phyloP scores from a whole-genome alignment of 352 stramenopile species.

The Phytophthora pini region DNA sequence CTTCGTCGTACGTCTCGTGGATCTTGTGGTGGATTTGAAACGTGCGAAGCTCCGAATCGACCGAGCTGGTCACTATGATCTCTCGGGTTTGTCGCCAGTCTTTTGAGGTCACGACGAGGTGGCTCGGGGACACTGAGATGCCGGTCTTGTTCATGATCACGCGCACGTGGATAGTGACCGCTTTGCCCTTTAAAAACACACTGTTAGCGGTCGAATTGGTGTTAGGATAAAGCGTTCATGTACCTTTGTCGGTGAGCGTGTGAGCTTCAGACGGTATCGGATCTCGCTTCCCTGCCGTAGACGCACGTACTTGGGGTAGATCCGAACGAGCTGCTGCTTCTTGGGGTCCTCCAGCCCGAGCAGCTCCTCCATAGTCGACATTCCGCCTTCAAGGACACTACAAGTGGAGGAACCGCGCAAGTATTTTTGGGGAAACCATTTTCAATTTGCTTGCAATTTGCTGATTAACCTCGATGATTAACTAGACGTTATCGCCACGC shows the following conservation, averaged over 20 bases:
- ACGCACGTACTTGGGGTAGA: slow-evolving; percentile 67
- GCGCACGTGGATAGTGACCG: slow-evolving; percentile 65
- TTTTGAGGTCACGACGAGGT: slow-evolving; percentile 61
- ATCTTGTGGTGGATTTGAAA: slow-evolving; percentile 84
- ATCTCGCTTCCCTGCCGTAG: slow-evolving; percentile 72
- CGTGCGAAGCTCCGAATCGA: slow-evolving; percentile 60
- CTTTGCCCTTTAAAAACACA: slow-evolving; percentile 41
- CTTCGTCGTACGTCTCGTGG: slow-evolving; percentile 55
- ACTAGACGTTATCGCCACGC: slow-evolving; percentile 37
- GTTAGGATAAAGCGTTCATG: too few relatives aligned
- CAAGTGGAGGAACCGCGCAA: not conserved
- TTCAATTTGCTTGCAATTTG: slow-evolving; percentile 10
- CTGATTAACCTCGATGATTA: too few relatives aligned
- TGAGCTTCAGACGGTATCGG: slow-evolving; percentile 64
- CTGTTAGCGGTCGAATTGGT: too few relatives aligned
- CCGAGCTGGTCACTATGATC: slow-evolving; percentile 46
- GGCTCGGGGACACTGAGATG: slow-evolving; percentile 50
- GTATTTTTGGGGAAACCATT: slow-evolving; percentile 29
- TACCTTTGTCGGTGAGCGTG: slow-evolving; percentile 57
- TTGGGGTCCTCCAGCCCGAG: slow-evolving; percentile 29
- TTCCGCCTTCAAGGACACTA: slow-evolving; percentile 1
- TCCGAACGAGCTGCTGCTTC: slow-evolving; percentile 54
- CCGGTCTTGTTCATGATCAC: slow-evolving; percentile 73
- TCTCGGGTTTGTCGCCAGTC: slow-evolving; percentile 62
- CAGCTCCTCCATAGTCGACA: slow-evolving; percentile 22